Evolutionary conservation across 345 rosid genomes (phyloP).

Genomic region (Carallia pectinifolia): DNA sequence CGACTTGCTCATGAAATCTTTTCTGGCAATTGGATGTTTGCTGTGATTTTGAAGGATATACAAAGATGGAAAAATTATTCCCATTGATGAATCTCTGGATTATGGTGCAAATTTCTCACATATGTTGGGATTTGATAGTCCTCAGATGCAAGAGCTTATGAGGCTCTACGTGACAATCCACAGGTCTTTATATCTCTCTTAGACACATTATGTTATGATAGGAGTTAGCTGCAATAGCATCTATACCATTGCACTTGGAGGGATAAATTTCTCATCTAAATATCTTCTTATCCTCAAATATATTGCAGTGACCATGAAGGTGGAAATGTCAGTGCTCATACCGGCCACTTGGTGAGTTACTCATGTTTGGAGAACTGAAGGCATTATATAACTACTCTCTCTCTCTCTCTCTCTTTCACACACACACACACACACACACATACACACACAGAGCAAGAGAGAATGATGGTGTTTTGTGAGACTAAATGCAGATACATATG

Average conservation of each 20-base stretch:
- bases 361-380: neutral
- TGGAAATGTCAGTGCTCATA: conserved; percentile 98
- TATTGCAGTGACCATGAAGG: conserved; percentile 95
- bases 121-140: conserved; percentile 90
- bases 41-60: conserved; percentile 53
- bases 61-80: conserved; percentile 73
- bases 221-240: too few species aligned
- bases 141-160: conserved; percentile 92
- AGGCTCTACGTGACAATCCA: conserved; percentile 96
- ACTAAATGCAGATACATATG: conserved; percentile 13
- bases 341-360: conserved; percentile 86
- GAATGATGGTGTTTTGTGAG: neutral
- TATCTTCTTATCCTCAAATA: conserved; percentile 4
- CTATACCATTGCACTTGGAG: too few species aligned
- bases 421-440: too few species aligned
- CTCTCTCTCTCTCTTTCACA: too few species aligned
- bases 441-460: too few species aligned
- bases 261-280: neutral
- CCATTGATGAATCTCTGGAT: conserved; percentile 72
- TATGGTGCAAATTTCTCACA: conserved; percentile 89
- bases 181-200: conserved; percentile 45
- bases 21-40: neutral
- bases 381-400: neutral
- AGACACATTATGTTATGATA: neutral
- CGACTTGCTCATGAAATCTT: neutral